Conservation (phyloP, 2,329 filamentous ascomycete species). For the Penicillium brevicompactum region DNA sequence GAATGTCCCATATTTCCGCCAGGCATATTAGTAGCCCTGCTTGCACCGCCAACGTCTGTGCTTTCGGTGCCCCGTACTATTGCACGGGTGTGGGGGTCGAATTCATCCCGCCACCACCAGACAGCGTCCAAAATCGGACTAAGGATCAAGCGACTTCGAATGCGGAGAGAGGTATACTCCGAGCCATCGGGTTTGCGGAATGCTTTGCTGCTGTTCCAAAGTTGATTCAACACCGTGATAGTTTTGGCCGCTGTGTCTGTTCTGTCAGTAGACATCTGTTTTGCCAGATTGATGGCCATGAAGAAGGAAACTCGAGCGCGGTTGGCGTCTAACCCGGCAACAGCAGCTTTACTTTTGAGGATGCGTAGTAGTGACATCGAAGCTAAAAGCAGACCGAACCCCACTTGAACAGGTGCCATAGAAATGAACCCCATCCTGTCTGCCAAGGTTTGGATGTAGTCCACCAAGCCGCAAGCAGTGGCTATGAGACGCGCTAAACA, state of each 20-base stretch:
- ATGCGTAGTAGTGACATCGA: constrained; percentile 39
- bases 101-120: constrained; percentile 50
- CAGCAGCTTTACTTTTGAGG: constrained; percentile 36
- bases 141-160: constrained; percentile 42
- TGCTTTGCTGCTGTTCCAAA: constrained; percentile 46
- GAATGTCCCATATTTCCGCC: constrained; percentile 11
- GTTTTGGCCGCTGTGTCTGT: constrained; percentile 39
- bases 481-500: constrained; percentile 30
- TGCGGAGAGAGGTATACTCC: constrained; percentile 37
- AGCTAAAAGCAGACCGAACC: constrained; percentile 34
- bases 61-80: constrained; percentile 13
- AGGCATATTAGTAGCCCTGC: constrained; percentile 2
- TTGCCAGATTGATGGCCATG: constrained; percentile 40
- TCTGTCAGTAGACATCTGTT: constrained; percentile 40
- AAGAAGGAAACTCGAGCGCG: constrained; percentile 39
- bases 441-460: constrained; percentile 27
- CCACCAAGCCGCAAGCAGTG: constrained; percentile 35
- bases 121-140: constrained; percentile 43
- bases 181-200: constrained; percentile 43
- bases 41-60: constrained; percentile 17
- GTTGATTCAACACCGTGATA: constrained; percentile 36
- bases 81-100: constrained; percentile 30
- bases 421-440: constrained; percentile 23
- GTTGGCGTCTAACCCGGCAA: constrained; percentile 34
- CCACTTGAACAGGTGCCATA: constrained; percentile 31